Conservation (phyloP, 805 yeast genomes). For the Kazachstania psychrophila region DNA sequence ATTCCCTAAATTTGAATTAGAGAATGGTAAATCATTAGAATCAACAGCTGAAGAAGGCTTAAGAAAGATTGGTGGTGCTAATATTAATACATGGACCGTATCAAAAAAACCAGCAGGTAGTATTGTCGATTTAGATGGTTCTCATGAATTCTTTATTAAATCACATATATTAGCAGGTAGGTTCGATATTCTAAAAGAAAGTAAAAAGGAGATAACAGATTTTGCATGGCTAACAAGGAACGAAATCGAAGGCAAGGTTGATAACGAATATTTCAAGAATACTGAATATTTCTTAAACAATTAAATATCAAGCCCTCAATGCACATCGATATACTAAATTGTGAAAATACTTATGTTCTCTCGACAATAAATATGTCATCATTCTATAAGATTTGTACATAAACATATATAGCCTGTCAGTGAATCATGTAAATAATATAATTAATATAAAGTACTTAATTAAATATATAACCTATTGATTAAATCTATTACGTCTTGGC, state of each 20-base stretch:
- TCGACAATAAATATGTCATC: too few relatives aligned
- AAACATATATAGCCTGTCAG: not conserved
- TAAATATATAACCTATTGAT: slow-evolving; percentile 6
- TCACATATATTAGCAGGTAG: slow-evolving; percentile 83
- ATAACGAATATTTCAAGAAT: slow-evolving; percentile 45
- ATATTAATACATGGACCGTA: slow-evolving; percentile 82
- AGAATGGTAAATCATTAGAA: slow-evolving; percentile 48
- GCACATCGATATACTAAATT: too few relatives aligned
- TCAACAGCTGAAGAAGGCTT: slow-evolving; percentile 68
- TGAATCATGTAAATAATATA: slow-evolving; percentile 4
- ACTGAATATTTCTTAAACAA: slow-evolving; percentile 35
- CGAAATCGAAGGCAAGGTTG: slow-evolving; percentile 53
- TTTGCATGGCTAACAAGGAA: slow-evolving; percentile 80
- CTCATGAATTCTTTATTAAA: slow-evolving; percentile 62
- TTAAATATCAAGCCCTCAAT: too few relatives aligned
- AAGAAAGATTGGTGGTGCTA: slow-evolving; percentile 58
- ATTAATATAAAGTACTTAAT: not conserved
- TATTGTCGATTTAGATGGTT: slow-evolving; percentile 32
- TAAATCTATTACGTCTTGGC: slow-evolving; percentile 12
- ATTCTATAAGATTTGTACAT: not conserved
- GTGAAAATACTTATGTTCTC: too few relatives aligned
- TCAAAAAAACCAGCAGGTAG: slow-evolving; percentile 80
- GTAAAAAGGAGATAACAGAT: slow-evolving; percentile 34
- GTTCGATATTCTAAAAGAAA: slow-evolving; percentile 40
- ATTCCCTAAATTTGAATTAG: slow-evolving; percentile 61